Percentiles rank a stretch among this genome's conserved stretches.
These are phyloP conservation scores for Delonix regia DNA, from an alignment of 306 rosid species.

Conservation along the genomic window DNA sequence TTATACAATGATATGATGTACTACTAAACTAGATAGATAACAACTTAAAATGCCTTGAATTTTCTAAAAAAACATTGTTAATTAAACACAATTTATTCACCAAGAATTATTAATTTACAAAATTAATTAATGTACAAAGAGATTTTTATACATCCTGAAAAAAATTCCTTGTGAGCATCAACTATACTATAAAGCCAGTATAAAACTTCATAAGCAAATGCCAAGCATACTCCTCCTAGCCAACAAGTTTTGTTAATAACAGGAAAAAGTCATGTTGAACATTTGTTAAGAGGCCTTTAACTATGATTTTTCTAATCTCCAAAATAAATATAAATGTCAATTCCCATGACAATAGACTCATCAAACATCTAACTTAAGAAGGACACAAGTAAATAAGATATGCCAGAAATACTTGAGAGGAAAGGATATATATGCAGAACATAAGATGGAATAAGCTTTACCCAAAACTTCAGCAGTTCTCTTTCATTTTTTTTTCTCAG, in stretches of 20 bases:
- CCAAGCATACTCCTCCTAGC: slow-evolving; percentile 99
- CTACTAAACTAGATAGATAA: neutral
- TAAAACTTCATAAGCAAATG: slow-evolving; percentile 95
- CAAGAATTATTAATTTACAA: neutral
- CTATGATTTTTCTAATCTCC: neutral
- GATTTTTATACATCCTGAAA: neutral
- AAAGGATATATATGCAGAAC: slow-evolving; percentile 16
- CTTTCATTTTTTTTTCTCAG: slow-evolving; percentile 88
- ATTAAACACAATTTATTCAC: neutral
- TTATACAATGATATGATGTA: neutral
- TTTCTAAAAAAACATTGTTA: neutral
- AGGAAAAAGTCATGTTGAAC: neutral
- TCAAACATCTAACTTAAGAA: neutral
- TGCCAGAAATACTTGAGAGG: neutral
- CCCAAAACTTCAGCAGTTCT: slow-evolving; percentile 92
- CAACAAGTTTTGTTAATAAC: slow-evolving; percentile 34
- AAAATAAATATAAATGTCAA: neutral
- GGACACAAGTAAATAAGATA: slow-evolving; percentile 1
- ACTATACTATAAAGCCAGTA: slow-evolving; percentile 97
- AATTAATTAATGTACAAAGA: neutral
- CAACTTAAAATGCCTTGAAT: neutral
- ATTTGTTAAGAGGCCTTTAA: slow-evolving; percentile 12
- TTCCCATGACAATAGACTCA: neutral
- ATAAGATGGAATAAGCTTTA: slow-evolving; percentile 37
- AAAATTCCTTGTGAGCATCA: neutral